These are phyloP conservation scores for Hevea brasiliensis DNA, from an alignment of 345 rosid species.

Conservation along the genomic window DNA sequence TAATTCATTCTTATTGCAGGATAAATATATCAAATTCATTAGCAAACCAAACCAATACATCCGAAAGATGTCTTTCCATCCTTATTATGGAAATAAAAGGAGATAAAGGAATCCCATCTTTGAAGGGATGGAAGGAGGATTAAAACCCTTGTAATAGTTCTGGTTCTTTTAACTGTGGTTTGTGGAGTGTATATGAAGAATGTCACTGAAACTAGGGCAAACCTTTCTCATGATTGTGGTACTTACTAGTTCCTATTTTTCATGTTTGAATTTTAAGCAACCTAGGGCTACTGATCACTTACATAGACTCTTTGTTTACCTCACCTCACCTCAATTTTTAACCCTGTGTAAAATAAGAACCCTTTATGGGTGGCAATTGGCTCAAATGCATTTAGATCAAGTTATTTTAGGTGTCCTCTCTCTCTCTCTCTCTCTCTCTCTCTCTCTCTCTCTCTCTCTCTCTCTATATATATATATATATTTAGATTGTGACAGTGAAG, in stretches of 20 bases:
- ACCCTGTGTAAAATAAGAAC: too few relatives aligned
- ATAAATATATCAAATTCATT: neutral
- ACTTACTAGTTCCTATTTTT: neutral
- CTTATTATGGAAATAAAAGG: constrained; percentile 6
- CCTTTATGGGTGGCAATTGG: too few relatives aligned
- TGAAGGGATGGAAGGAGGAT: neutral
- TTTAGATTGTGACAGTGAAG: too few relatives aligned
- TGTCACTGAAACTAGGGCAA: neutral
- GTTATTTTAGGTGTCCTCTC: too few relatives aligned
- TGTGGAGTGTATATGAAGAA: neutral
- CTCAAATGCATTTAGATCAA: too few relatives aligned
- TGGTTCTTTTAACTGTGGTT: neutral
- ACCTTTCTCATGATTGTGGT: constrained; percentile 6
- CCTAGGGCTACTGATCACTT: neutral
- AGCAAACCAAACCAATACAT: neutral
- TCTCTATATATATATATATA: too few relatives aligned
- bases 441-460: too few relatives aligned
- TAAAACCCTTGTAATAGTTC: too few relatives aligned
- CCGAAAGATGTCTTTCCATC: neutral
- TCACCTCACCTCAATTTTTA: too few relatives aligned
- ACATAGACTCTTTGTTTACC: neutral
- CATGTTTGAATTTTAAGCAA: neutral
- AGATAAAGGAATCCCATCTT: constrained; percentile 15
- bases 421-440: too few relatives aligned
- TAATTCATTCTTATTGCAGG: neutral